A percentile compares a stretch with the other conserved stretches of the same genome.
Evolutionary conservation across 1,139 yeast genomes (phyloP).

Genomic region (Protomyces lactucae-debilis): DNA sequence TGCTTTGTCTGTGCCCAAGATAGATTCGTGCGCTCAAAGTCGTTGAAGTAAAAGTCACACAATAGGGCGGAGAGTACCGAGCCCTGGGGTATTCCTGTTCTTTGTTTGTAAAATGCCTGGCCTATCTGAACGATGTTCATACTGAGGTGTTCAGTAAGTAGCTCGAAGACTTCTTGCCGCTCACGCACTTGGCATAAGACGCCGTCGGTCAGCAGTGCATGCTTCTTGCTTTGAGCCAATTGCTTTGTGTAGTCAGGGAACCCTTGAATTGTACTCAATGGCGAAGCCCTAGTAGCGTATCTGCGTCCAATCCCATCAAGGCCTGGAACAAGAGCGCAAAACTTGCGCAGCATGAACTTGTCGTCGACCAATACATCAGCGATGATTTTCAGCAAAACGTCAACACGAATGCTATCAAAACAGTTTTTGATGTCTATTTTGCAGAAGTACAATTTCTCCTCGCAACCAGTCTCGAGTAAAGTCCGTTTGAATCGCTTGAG

Average conservation of each 20-base stretch:
- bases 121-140: conserved; percentile 43
- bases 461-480: not conserved
- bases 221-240: conserved; percentile 6
- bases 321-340: conserved; percentile 10
- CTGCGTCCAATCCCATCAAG: conserved; percentile 12
- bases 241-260: conserved; percentile 15
- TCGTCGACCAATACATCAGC: conserved; percentile 22
- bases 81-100: conserved; percentile 81
- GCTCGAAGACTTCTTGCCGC: conserved; percentile 27
- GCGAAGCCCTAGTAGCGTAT: conserved; percentile 13
- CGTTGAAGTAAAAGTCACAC: conserved; percentile 70
- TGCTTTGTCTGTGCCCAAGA: conserved; percentile 37
- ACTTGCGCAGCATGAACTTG: conserved; percentile 28
- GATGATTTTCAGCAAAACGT: conserved; percentile 20
- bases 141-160: conserved; percentile 43
- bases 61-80: conserved; percentile 68
- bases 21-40: conserved; percentile 50
- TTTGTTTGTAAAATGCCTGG: conserved; percentile 45
- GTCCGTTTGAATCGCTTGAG: conserved; percentile 18
- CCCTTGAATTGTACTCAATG: conserved; percentile 5
- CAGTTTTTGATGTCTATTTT: conserved; percentile 78
- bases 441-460: conserved; percentile 46
- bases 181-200: conserved; percentile 24
- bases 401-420: conserved; percentile 54
- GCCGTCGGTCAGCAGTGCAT: conserved; percentile 24